phyloP scores from a whole-genome alignment of 768 basidiomycete species.

The Boletellus sp. region DNA sequence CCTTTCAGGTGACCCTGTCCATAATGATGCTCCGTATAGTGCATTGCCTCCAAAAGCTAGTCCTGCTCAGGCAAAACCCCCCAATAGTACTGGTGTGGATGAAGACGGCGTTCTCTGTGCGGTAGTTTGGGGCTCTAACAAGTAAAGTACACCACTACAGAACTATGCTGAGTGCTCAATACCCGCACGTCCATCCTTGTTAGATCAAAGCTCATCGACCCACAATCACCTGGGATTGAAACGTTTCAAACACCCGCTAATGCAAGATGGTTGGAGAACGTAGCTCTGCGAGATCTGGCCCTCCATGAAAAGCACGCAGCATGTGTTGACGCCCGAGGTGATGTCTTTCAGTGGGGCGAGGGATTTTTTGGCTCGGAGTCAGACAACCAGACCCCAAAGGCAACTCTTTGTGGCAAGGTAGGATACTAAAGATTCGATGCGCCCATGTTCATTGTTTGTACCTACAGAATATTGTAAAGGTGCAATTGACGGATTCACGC shows the following conservation, averaged over 20 bases:
- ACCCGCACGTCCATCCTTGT: not conserved
- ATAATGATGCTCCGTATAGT: slow-evolving; percentile 34
- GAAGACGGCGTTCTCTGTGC: slow-evolving; percentile 39
- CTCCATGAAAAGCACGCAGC: slow-evolving; percentile 66
- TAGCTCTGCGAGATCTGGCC: slow-evolving; percentile 70
- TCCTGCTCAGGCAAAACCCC: not conserved
- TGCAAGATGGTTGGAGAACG: slow-evolving; percentile 57
- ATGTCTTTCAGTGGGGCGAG: slow-evolving; percentile 83
- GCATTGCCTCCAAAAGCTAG: slow-evolving; percentile 4
- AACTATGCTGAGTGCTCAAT: not conserved
- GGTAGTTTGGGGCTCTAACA: slow-evolving; percentile 75
- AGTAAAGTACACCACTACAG: slow-evolving; percentile 35
- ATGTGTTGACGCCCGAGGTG: slow-evolving; percentile 74
- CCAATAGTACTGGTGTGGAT: slow-evolving; percentile 22
- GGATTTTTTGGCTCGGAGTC: slow-evolving; percentile 47
- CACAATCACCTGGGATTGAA: slow-evolving; percentile 36
- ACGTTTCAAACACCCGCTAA: slow-evolving; percentile 48
- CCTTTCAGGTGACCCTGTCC: slow-evolving; percentile 29
- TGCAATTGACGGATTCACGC: slow-evolving; percentile 57
- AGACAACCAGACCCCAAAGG: slow-evolving; percentile 37
- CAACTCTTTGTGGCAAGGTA: slow-evolving; percentile 66
- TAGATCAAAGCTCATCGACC: slow-evolving; percentile 47
- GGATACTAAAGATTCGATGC: slow-evolving; percentile 1
- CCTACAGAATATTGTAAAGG: slow-evolving; percentile 59
- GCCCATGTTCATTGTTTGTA: not conserved